Conservation (phyloP, 345 rosid species). For the Aquilaria yunnanensis region DNA sequence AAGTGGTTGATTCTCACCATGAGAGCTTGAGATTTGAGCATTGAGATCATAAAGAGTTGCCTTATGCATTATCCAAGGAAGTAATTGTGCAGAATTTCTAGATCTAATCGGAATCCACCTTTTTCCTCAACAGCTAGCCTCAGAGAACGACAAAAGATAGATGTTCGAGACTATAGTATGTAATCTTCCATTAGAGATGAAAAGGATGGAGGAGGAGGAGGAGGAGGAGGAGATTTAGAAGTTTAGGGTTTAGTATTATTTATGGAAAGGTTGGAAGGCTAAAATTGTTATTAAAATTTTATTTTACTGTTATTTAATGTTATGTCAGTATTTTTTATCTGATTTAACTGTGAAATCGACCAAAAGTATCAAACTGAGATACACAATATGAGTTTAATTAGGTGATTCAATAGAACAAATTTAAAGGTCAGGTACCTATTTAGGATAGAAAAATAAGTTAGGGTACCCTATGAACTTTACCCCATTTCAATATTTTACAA, state of each 20-base stretch:
- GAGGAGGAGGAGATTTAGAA: constrained; percentile 14
- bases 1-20: constrained; percentile 51
- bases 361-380: too few relatives aligned
- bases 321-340: too few relatives aligned
- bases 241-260: too few relatives aligned
- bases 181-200: constrained; percentile 46
- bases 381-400: too few relatives aligned
- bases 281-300: too few relatives aligned
- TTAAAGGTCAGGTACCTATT: neutral
- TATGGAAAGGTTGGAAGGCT: too few relatives aligned
- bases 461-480: too few relatives aligned
- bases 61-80: constrained; percentile 63
- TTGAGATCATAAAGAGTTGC: constrained; percentile 69
- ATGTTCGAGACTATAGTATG: constrained; percentile 60
- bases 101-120: constrained; percentile 64
- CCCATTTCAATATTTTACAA: too few relatives aligned
- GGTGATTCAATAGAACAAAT: too few relatives aligned
- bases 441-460: constrained; percentile 47
- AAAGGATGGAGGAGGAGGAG: constrained; percentile 24
- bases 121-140: constrained; percentile 30
- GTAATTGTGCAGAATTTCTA: constrained; percentile 67
- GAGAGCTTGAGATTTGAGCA: constrained; percentile 44
- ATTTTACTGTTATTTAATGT: too few relatives aligned
- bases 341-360: too few relatives aligned
- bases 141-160: constrained; percentile 76